Evolutionary conservation across 352 stramenopile species (phyloP), one percentile per base, ranked within the genome.

Genomic region (Hyaloperonospora arabidopsidis): DNA sequence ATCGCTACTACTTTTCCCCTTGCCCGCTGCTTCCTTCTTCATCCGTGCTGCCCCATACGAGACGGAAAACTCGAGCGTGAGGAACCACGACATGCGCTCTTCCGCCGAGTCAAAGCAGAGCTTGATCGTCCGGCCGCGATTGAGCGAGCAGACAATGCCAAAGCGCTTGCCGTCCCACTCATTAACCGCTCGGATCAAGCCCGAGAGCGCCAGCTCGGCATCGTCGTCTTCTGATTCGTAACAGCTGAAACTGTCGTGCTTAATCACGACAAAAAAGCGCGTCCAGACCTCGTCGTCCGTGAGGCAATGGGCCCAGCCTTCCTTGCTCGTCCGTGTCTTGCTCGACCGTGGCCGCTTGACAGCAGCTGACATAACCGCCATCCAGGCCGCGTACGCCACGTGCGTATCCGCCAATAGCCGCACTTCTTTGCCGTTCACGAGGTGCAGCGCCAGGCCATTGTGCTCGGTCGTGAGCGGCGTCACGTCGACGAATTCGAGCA

Each of bases 21-120:
- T 82, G 41, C 77, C 56, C 2, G 68, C 81, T n/a, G 70, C 61
- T 47, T 85, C 74, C 51, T 81, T 82, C 68, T 85, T 87, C 74
- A 87, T 85, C 19, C 78, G 71, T 54, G 76, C 72, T 1, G 62
- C 63, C 17, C 73, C 75, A 49, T 85, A 88, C 29, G 78, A 83
- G 5, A 88, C 75, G 0, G 78, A 78, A 47, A 88, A 85, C 59
- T 88, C 78, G 23, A 89, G 68, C 49, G 77, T 88, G 21, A 90
- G 62, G 52, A 90, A 85, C 79, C 79, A 90, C 40, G 74, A 84
- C 71, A 87, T 90, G 51, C 87, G 87, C 57, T 90, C 79, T 58
- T 90, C 79, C 11, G 78, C 76, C 32, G 75, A 87, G 49, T 90
- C 79, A 40, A 87, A 90, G 61, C 73, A 85, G 29, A 90, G 53